Conservation (phyloP, 2,329 filamentous ascomycete species). For the Trichoderma harzianum region DNA sequence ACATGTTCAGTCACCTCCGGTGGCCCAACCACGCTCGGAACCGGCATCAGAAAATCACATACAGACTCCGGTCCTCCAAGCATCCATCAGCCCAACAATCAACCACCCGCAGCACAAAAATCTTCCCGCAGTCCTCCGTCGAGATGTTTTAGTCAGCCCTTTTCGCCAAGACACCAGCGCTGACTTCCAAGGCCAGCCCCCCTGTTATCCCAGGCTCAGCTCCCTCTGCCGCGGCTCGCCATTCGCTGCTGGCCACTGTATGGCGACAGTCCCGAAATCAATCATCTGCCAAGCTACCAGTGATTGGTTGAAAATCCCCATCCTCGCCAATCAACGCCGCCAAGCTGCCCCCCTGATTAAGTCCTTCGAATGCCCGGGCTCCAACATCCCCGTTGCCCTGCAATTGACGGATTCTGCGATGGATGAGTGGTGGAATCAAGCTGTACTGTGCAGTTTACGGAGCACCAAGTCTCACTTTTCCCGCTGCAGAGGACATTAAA, state of each 20-base stretch:
- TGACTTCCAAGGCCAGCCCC: neutral
- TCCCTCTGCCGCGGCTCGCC: neutral
- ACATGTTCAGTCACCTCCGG: no score
- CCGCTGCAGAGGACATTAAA: neutral
- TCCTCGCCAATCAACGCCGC: neutral
- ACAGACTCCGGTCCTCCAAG: neutral
- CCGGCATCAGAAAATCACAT: neutral
- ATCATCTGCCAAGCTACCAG: neutral
- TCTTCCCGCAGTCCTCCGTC: neutral
- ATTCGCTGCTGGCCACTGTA: neutral
- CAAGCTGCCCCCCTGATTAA: neutral
- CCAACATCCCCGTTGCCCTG: neutral
- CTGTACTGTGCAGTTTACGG: neutral
- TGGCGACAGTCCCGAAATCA: neutral
- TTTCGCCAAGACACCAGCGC: constrained; percentile 4
- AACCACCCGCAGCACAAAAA: neutral
- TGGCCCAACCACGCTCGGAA: neutral
- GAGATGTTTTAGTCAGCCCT: neutral
- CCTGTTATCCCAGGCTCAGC: neutral
- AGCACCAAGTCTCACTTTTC: neutral
- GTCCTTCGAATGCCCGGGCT: neutral
- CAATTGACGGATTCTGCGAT: neutral
- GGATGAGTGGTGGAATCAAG: neutral
- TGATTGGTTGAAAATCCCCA: neutral
- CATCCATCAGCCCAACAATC: neutral